Conservation (phyloP, 2,329 filamentous ascomycete species). For the Trichoderma cornu-damae region DNA sequence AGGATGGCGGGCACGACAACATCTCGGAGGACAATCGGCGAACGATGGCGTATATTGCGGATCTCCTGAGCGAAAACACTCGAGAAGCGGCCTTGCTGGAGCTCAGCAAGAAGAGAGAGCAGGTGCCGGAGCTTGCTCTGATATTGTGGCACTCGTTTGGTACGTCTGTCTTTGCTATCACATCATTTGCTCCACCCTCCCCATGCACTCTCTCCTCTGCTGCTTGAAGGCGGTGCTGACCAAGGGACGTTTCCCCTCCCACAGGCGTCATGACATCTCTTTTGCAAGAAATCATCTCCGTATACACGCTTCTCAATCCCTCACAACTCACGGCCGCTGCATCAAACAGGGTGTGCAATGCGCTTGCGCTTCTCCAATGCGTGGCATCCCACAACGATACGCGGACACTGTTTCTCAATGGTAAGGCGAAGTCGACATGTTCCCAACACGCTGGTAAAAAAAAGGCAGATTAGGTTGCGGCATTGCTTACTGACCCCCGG, state of each 20-base stretch:
- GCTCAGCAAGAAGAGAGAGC: conserved; percentile 96
- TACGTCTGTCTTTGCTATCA: conserved; percentile 40
- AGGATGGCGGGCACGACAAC: conserved; percentile 57
- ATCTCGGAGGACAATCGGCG: conserved; percentile 86
- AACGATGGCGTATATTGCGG: conserved; percentile 88
- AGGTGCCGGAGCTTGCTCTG: conserved; percentile 91
- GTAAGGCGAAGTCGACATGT: conserved; percentile 48
- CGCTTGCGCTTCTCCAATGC: conserved; percentile 89
- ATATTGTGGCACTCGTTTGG: conserved; percentile 99
- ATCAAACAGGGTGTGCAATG: conserved; percentile 95
- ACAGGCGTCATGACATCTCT: conserved; percentile 95
- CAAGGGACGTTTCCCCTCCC: neutral
- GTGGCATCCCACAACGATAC: conserved; percentile 98
- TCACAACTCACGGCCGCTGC: conserved; percentile 97
- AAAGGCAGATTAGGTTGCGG: neutral
- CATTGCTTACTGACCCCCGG: conserved; percentile 2
- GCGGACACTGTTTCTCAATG: conserved; percentile 84
- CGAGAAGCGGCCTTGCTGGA: conserved; percentile 89
- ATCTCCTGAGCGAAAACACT: conserved; percentile 79
- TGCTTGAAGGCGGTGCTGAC: conserved; percentile 2
- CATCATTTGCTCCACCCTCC: conserved; percentile 2
- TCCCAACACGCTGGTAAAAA: neutral
- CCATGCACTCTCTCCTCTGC: conserved; percentile 9
- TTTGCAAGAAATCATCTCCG: conserved; percentile 96
- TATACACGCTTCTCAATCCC: conserved; percentile 93